Evolutionary conservation across 202 grass and related monocot genomes (phyloP).

Genomic region (Dendrocalamus latiflorus): DNA sequence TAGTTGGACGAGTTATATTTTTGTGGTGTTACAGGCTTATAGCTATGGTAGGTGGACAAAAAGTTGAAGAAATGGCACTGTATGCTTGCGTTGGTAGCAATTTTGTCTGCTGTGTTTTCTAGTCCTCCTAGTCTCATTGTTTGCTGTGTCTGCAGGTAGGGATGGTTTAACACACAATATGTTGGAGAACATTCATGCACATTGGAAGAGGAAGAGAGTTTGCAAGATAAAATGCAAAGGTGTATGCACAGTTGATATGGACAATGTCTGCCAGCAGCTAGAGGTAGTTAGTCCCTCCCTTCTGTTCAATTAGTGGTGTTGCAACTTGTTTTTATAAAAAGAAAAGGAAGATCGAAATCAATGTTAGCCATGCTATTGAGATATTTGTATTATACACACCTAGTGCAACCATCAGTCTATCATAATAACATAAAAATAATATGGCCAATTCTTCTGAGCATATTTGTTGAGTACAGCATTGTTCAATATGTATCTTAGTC

Average conservation of each 20-base stretch:
- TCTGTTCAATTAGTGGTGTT: not conserved
- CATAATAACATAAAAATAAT: not conserved
- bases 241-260: conserved; percentile 91
- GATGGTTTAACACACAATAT: conserved; percentile 95
- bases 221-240: conserved; percentile 98
- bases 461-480: conserved; percentile 5
- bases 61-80: not conserved
- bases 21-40: not conserved
- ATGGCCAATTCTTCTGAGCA: not conserved
- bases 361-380: not conserved
- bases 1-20: not conserved
- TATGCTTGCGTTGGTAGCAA: not conserved
- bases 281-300: conserved; percentile 47
- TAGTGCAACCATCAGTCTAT: not conserved
- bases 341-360: not conserved
- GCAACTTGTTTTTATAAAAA: not conserved
- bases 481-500: not conserved
- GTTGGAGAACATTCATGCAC: conserved; percentile 90
- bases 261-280: conserved; percentile 84
- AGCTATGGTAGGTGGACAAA: not conserved
- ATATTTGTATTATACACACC: not conserved
- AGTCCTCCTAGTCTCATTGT: not conserved
- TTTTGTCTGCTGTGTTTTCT: not conserved
- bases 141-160: conserved; percentile 46
- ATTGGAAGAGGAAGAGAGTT: conserved; percentile 92